Base-by-base conservation (phyloP, 78 protist species). In the Dictyostelium purpureum region DNA sequence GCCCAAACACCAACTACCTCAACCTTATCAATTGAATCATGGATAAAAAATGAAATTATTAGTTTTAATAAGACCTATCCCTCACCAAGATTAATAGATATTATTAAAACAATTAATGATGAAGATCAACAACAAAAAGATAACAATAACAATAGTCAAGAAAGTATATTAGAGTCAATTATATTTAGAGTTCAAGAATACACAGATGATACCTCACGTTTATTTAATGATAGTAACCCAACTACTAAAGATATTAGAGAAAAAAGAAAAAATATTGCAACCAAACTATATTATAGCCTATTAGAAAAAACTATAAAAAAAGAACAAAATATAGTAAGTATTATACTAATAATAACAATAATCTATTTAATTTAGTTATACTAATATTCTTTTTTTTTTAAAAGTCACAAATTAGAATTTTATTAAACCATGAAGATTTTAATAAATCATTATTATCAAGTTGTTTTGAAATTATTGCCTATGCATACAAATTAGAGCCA, bases 391-490 rank as follows among this genome's bases (percentile, higher is more conserved):
- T 63, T 63, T 16, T 28, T 28, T 35, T 16, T 61, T 7, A 11
- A 35, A 10, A 65, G 69, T 49, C 88, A 26, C 14, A 35, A 28
- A 49, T 87, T 63, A 45, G 54, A 33, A 24, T 24, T 19, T 40
- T 89, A 37, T 24, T 77, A 19, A 4, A 14, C 6, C 76, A 89
- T 40, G 77, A 40, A 35, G 88, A 80, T 43, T 79, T 89, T 49
- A 78, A 89, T 54, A 35, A n/a, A 61, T 80, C 90, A 37, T 49
- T 89, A 24, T 40, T 89, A 9, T 71, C 81, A 11, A 61, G 66
- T 43, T 61, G 94, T 28, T 76, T 79, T 42, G 94, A 89, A 57
- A 78, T 89, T n/a, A 77, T 89, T 4, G 65, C 89, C 19, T 79
- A 52, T 40, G 79, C 67, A 6, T 78, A 89, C 37, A 76, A 79